Evolutionary conservation across 1,139 yeast genomes (phyloP).

Genomic region (Citeromyces hawaiiensis): DNA sequence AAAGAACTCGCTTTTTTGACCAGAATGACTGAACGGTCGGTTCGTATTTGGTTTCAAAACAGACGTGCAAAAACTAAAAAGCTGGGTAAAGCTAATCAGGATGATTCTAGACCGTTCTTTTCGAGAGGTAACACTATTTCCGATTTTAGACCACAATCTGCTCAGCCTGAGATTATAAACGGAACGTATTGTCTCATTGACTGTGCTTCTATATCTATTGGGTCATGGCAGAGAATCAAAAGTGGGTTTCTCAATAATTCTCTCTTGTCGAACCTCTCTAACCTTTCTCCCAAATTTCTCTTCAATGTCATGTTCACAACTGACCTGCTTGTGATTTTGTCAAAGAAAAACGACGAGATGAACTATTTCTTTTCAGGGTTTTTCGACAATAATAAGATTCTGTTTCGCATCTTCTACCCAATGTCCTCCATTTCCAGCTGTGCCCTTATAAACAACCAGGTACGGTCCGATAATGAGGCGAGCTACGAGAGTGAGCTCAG

Average conservation of each 20-base stretch:
- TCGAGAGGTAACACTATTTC: constrained; percentile 6
- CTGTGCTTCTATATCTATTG: constrained; percentile 54
- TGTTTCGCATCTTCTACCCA: constrained; percentile 63
- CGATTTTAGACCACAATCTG: constrained; percentile 8
- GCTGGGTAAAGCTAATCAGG: constrained; percentile 30
- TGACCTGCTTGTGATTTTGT: constrained; percentile 52
- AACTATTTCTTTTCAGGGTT: constrained; percentile 65
- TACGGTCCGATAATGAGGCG: not conserved
- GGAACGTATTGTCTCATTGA: constrained; percentile 59
- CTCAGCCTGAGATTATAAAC: constrained; percentile 40
- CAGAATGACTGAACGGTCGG: constrained; percentile 85
- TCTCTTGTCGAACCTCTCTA: constrained; percentile 32
- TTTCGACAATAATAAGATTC: constrained; percentile 49
- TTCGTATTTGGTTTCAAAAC: constrained; percentile 92
- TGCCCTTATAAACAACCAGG: constrained; percentile 32
- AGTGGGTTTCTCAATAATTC: constrained; percentile 36
- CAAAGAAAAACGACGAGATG: constrained; percentile 56
- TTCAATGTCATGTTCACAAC: constrained; percentile 51
- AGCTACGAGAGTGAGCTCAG: constrained; percentile 11
- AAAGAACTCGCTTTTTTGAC: constrained; percentile 63
- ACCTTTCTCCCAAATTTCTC: constrained; percentile 53
- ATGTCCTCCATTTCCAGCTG: constrained; percentile 30
- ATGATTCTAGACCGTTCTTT: constrained; percentile 3
- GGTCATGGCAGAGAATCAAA: constrained; percentile 67
- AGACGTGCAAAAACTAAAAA: constrained; percentile 72